Evolutionary conservation across 352 stramenopile genomes (phyloP), one percentile per base, ranked within the genome.

Genomic region (Globisporangium uncinulatum): DNA sequence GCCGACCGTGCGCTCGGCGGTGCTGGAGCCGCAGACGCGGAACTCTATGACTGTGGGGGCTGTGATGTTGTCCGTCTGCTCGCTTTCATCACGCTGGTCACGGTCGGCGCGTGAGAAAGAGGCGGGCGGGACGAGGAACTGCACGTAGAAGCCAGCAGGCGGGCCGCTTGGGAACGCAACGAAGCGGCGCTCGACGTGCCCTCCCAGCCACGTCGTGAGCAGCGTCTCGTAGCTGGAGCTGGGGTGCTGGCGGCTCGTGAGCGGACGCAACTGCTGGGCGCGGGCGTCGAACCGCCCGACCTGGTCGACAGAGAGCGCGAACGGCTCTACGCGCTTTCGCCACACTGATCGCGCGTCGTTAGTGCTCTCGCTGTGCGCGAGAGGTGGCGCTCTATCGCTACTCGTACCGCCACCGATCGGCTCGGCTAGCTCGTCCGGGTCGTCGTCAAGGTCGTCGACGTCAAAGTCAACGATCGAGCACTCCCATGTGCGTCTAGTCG

Each of bases 91-190:
- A 17, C 51, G 57, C 10, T 72, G 57, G 32, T 50, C 53, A 21
- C 21, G 55, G n/a, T 59, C 57, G 15, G 36, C 46, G 17, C 34
- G 48, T 3, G 48, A 37, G 5, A 60, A 50, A 2, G 39, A 52
- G 6, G 47, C 58, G 46, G 24, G 43, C n/a, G 74, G 70, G 0
- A 87, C 54, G n/a, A 85, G 59, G 41, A 89, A 72, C 56, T 89
- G 79, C 32, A 89, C 41, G 65, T 86, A 89, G 43, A 73, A 69
- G 1, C 79, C 79, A 0, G 66, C 54, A 4, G 66, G 57, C 19
- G 76, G 83, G 0, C 79, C 79, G 1, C 76, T 57, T 17, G 77
- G 79, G 57, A 86, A 72, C 14, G 74, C 65, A 8, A 84, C 73
- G 11, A 89, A 54, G 34, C 74, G 63, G 42, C 71, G 66, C 10